Evolutionary conservation across 73 alveolate species (phyloP), one percentile per base, ranked within the genome.

Genomic region (Paramecium primaurelia): DNA sequence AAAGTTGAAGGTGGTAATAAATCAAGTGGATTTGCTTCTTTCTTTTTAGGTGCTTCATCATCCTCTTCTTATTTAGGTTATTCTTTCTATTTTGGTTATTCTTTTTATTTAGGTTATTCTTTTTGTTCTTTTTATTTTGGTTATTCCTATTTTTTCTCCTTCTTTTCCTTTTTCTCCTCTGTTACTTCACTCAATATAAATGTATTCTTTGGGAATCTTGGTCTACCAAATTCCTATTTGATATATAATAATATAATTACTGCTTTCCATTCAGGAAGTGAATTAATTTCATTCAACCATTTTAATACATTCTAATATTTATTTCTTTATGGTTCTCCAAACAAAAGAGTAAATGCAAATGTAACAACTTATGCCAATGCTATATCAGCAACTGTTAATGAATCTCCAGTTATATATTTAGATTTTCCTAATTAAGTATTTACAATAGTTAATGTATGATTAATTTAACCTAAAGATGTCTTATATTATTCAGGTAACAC

Each of bases 351-450:
- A 91, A 97, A 89, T 20, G 98, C 96, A 36, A 93, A 77, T 85
- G 93, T 75, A 26, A 98, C 88, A 75, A 90, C 64, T 44, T 95
- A 85, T 49, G 96, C 97, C 25, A 96, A 89, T 37, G 92, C 93
- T 25, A 98, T 93, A 87, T 98, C 99, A 69, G 99, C 99, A n/a
- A 98, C 86, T 44, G 99, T 94, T 93, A 98, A 58, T 58, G 73
- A 44, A 22, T 95, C 96, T 20, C 99, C 99, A 30, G 95, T 96
- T 12, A 98, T 32, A 95, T 83, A 97, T 86, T 95, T 94, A 49
- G 95, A 86, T 44, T 86, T 93, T 59, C 95, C 92, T 37, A 98
- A 93, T 20, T 86, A 92, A 68, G 80, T 92, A 88, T 98, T 96
- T 28, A 98, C 42, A 22, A 92, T 80, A 16, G 58, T 22, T 22